These are phyloP conservation scores for Chlamydomonas sp. DNA, from an alignment of 139 green algal genomes.

Conservation along the genomic window DNA sequence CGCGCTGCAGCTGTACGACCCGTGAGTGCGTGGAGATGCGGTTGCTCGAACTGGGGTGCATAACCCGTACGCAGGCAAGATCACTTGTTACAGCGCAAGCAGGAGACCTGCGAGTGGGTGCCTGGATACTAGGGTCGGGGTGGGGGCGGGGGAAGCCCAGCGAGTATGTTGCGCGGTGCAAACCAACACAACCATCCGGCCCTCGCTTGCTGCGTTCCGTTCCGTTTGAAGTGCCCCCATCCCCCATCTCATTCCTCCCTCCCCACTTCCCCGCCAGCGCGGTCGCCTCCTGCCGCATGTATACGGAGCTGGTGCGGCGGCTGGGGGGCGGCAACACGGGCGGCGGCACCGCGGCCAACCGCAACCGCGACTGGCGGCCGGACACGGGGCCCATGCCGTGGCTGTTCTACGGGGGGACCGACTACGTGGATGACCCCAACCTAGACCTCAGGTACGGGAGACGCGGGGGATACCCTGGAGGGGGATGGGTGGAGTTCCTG, in stretches of 20 bases:
- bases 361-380: conserved; percentile 10
- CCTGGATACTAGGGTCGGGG: no score
- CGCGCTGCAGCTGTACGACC: conserved; percentile 62
- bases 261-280: not conserved
- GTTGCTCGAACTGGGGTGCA: not conserved
- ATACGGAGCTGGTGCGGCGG: conserved; percentile 42
- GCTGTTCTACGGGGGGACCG: conserved; percentile 58
- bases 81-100: no score
- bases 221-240: no score
- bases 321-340: not conserved
- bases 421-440: conserved; percentile 47
- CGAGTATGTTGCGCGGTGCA: no score
- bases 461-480: no score
- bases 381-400: conserved; percentile 59
- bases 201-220: no score
- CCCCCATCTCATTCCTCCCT: not conserved
- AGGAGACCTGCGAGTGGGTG: no score
- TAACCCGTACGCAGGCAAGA: not conserved
- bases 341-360: not conserved
- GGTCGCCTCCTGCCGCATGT: conserved; percentile 45
- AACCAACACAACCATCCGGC: no score
- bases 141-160: no score
- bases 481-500: no score
- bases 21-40: conserved; percentile 5
- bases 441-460: conserved; percentile 51